Conservation (phyloP, 768 basidiomycete species). For the Daedaleopsis sinensis region DNA sequence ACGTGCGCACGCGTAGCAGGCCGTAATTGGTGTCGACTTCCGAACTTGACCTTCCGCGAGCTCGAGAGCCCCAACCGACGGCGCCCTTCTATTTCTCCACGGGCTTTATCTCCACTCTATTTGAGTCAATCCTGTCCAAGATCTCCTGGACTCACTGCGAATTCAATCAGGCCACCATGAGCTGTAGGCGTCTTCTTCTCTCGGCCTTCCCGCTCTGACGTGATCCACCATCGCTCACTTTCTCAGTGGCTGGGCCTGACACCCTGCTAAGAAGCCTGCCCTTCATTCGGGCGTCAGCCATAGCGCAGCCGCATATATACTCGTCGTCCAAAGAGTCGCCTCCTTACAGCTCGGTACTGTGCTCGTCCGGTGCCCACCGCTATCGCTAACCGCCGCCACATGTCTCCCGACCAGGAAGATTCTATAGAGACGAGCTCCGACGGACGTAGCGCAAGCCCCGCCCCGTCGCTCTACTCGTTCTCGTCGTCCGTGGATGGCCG, state of each 20-base stretch:
- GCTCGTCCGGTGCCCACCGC: neutral
- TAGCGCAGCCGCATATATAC: conserved; percentile 12
- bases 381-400: neutral
- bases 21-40: conserved; percentile 1
- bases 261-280: conserved; percentile 4
- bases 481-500: conserved; percentile 33
- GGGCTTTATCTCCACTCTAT: conserved; percentile 16
- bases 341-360: conserved; percentile 11
- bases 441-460: conserved; percentile 26
- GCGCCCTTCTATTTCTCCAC: conserved; percentile 1
- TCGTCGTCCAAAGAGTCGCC: conserved; percentile 12
- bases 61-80: conserved; percentile 3
- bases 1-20: neutral
- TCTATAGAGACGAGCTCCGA: conserved; percentile 16
- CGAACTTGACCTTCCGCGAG: neutral
- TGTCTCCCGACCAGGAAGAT: conserved; percentile 16
- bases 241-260: conserved; percentile 6
- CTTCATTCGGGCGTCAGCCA: conserved; percentile 10
- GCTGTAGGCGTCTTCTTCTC: conserved; percentile 8
- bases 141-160: conserved; percentile 5
- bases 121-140: conserved; percentile 3
- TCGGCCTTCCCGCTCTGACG: conserved; percentile 12
- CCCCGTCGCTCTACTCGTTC: conserved; percentile 35
- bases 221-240: conserved; percentile 10
- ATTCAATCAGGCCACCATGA: conserved; percentile 18